Base-by-base conservation (phyloP, 495 filamentous ascomycete species). In the Glutinoglossum americanum region DNA sequence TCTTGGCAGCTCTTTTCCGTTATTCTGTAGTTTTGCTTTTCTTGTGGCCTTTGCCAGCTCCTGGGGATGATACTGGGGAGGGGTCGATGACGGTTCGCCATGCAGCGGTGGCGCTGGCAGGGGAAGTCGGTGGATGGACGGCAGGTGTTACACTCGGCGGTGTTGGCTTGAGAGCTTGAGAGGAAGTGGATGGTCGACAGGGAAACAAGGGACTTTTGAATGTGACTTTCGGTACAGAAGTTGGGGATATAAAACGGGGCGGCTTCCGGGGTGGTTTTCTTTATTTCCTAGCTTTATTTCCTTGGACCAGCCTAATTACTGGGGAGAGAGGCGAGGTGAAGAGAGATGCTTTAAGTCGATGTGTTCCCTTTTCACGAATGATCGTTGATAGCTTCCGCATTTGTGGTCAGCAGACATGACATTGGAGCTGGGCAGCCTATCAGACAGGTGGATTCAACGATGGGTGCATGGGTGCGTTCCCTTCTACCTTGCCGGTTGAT, bases 261-360 rank as follows among this genome's bases (percentile, higher is more conserved):
- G 47, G 47, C 47, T 51, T 51, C 47, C 47, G 47, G 47, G 47
- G 47, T 51, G 47, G 47, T 51, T 51, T 51, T 51, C 47, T 19
- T 51, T 51, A 51, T 51, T 51, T 51, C 47, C 47, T 51, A 51
- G 47, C 47, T 51, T 51, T 51, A 51, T 51, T 51, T 51, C 47
- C 26, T 51, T 51, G 21, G 47, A 5, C 17, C 21, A 51, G 9
- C 11, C 47, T 51, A 51, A 51, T 51, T 6, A 51, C 11, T 19
- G 47, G 47, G 47, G 47, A 51, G 47, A 51, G 47, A 51, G 47
- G 47, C 25, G 47, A 51, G 47, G 47, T 51, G 47, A 25, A 51
- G 47, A 51, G 47, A 51, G 47, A 51, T 51, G 17, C 47, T 25
- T 51, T 19, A n/a, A 51, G 47, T 51, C n/a, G 47, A 51, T 51